A percentile compares a stretch with the other conserved stretches of the same genome.
These are phyloP conservation scores for Candida glaebosa DNA, from an alignment of 805 yeast genomes.

Conservation along the genomic window DNA sequence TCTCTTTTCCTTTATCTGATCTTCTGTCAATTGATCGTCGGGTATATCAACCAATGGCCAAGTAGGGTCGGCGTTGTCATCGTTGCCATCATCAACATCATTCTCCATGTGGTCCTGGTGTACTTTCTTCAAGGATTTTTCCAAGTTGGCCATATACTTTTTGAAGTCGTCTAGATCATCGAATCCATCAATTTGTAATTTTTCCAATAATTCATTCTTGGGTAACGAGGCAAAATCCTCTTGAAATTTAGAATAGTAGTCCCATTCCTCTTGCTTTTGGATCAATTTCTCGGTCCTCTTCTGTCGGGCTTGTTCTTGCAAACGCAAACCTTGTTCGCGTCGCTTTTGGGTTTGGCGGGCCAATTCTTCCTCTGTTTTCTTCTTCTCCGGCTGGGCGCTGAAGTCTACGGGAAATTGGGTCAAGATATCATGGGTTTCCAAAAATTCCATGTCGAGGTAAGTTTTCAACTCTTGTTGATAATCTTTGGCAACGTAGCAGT, in stretches of 20 bases:
- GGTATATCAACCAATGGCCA: constrained; percentile 77
- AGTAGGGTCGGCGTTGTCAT: constrained; percentile 41
- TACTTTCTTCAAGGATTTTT: constrained; percentile 66
- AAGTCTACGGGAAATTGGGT: constrained; percentile 75
- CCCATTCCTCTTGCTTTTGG: constrained; percentile 77
- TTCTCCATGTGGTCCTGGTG: constrained; percentile 62
- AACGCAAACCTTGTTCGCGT: constrained; percentile 77
- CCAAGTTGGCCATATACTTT: constrained; percentile 61
- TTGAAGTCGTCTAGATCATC: constrained; percentile 69
- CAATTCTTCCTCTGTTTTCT: constrained; percentile 81
- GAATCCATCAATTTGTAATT: constrained; percentile 70
- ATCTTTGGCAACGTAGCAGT: constrained; percentile 71
- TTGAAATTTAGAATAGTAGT: constrained; percentile 61
- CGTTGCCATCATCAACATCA: constrained; percentile 38
- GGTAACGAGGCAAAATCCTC: constrained; percentile 48
- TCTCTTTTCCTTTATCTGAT: constrained; percentile 81
- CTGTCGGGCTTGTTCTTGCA: constrained; percentile 91
- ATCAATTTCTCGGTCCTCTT: constrained; percentile 74
- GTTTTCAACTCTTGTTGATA: constrained; percentile 60
- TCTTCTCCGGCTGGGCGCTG: constrained; percentile 58
- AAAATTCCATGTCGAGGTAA: constrained; percentile 55
- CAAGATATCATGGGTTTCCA: constrained; percentile 70
- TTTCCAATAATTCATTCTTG: constrained; percentile 51
- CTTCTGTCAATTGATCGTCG: constrained; percentile 77
- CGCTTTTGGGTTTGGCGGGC: constrained; percentile 73